Conservation (phyloP, 192 early-diverging fungal genomes). For the Rhizoclosmatium sp. region DNA sequence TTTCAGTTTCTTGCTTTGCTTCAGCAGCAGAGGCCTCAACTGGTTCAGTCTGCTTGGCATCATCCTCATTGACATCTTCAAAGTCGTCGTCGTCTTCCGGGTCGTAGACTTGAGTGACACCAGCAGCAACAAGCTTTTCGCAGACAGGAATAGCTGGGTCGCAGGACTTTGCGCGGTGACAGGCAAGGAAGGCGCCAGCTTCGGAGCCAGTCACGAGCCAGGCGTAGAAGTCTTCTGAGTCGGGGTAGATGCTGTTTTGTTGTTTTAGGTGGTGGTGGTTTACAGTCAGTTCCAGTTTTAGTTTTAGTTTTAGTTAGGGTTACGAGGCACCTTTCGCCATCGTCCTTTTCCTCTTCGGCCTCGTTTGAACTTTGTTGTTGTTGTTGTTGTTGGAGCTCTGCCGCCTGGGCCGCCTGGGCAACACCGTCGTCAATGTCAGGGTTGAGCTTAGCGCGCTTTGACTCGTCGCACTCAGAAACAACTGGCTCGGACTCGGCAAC, state of each 20-base stretch:
- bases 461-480: neutral
- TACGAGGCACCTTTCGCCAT: neutral
- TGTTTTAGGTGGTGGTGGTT: neutral
- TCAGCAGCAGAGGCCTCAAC: neutral
- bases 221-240: constrained; percentile 37
- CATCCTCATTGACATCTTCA: constrained; percentile 26
- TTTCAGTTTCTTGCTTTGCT: neutral
- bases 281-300: neutral
- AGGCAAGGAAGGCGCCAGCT: constrained; percentile 30
- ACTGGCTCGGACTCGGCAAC: neutral
- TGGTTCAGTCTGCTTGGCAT: neutral
- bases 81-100: constrained; percentile 21
- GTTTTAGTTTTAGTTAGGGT: too few species aligned
- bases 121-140: neutral
- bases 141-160: constrained; percentile 28
- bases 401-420: too few species aligned
- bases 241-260: constrained; percentile 36
- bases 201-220: constrained; percentile 27
- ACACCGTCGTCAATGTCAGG: neutral
- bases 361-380: too few species aligned
- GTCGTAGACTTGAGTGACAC: constrained; percentile 15
- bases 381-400: too few species aligned
- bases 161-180: constrained; percentile 18
- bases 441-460: neutral
- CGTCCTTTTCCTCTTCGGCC: neutral